Evolutionary conservation across 208 protist species (phyloP).

Genomic region (Trypanosoma mega): DNA sequence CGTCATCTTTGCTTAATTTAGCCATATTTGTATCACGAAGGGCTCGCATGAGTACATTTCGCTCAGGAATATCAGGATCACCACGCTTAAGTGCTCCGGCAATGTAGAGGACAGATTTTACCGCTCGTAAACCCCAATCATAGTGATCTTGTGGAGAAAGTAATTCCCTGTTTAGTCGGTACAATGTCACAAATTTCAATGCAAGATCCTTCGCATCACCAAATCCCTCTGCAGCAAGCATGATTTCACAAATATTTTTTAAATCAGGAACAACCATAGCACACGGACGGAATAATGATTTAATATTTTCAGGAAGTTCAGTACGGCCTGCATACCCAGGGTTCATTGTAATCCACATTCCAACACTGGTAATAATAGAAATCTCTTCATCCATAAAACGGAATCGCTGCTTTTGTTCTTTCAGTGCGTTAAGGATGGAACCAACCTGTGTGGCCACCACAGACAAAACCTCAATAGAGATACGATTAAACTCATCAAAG

Average conservation of each 20-base stretch:
- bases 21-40: conserved; percentile 98
- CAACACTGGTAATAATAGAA: conserved; percentile 83
- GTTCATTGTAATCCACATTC: conserved; percentile 98
- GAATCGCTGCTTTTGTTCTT: conserved; percentile 94
- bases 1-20: conserved; percentile 97
- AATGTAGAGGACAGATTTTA: conserved; percentile 98
- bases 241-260: conserved; percentile 99
- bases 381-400: conserved; percentile 96
- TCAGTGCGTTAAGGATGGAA: conserved; percentile 97
- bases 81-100: conserved; percentile 96
- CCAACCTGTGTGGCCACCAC: conserved; percentile 98
- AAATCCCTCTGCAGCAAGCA: conserved; percentile 98
- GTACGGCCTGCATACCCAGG: conserved; percentile 97
- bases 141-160: conserved; percentile 98
- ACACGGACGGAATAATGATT: conserved; percentile 96
- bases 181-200: conserved; percentile 98
- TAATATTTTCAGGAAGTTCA: conserved; percentile 97
- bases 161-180: conserved; percentile 96
- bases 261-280: conserved; percentile 99
- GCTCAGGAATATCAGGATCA: conserved; percentile 94
- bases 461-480: conserved; percentile 97
- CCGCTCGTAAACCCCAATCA: conserved; percentile 98
- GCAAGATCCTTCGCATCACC: conserved; percentile 95
- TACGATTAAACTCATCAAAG: conserved; percentile 98
- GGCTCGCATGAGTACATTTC: conserved; percentile 96